Conservation (phyloP, 1,284 basidiomycete species). For the Xerocomus amazonicus region DNA sequence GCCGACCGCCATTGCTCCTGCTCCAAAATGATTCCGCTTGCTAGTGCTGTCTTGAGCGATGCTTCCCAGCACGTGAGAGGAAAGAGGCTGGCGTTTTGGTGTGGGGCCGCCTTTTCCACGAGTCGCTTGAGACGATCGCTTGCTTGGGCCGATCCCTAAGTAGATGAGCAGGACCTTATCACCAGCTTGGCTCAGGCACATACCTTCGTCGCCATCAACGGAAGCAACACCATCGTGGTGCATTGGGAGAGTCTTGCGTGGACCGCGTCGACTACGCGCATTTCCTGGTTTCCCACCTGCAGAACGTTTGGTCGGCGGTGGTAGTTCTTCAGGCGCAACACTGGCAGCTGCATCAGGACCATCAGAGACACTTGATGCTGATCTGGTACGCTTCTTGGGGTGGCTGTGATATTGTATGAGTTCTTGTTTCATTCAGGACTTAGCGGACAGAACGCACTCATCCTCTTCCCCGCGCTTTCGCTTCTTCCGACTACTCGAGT, state of each 20-base stretch:
- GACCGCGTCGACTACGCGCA: constrained; percentile 40
- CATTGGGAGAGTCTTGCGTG: constrained; percentile 23
- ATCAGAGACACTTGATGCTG: constrained; percentile 65
- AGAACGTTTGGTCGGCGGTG: constrained; percentile 31
- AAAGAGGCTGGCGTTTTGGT: constrained; percentile 45
- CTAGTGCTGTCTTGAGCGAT: constrained; percentile 43
- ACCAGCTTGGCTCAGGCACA: constrained; percentile 27
- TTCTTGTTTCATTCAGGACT: constrained; percentile 9
- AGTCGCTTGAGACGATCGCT: constrained; percentile 45
- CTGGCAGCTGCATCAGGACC: constrained; percentile 37
- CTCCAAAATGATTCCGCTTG: constrained; percentile 44
- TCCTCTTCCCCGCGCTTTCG: constrained; percentile 73
- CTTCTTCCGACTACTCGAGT: constrained; percentile 57
- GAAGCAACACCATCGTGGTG: constrained; percentile 41
- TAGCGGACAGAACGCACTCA: constrained; percentile 42
- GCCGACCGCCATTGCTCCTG: constrained; percentile 19
- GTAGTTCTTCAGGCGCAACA: constrained; percentile 42
- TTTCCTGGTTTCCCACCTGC: constrained; percentile 30
- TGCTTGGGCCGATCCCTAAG: constrained; percentile 28
- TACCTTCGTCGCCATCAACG: constrained; percentile 66
- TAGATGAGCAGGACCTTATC: constrained; percentile 26
- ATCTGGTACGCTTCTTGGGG: constrained; percentile 66
- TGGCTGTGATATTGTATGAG: constrained; percentile 37
- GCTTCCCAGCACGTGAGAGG: constrained; percentile 41
- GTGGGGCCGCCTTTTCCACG: constrained; percentile 46